phyloP scores from a whole-genome alignment of 1,284 basidiomycete genomes.

The Trametes versicolor region DNA sequence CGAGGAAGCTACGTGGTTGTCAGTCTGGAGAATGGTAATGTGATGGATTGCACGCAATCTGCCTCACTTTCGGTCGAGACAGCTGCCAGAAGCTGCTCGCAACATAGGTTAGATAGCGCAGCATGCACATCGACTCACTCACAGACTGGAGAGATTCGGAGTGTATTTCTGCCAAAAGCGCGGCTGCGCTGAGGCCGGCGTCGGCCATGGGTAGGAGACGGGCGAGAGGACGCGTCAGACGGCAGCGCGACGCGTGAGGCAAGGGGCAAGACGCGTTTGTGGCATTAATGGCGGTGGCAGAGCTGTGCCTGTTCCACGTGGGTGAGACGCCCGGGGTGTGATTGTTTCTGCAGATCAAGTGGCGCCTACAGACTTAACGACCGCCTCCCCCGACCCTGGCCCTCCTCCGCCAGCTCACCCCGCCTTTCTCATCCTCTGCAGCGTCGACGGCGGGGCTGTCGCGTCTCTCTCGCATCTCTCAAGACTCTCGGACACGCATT shows the following conservation, averaged over 20 bases:
- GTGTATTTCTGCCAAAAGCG: constrained; percentile 38
- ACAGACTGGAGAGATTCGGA: constrained; percentile 60
- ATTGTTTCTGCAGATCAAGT: constrained; percentile 34
- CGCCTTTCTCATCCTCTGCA: constrained; percentile 2
- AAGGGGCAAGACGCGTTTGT: constrained; percentile 20
- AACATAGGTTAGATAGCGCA: constrained; percentile 13
- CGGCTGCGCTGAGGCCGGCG: constrained; percentile 26
- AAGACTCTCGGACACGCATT: neutral
- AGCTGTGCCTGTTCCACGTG: constrained; percentile 21
- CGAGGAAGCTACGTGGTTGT: constrained; percentile 32
- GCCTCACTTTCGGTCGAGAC: constrained; percentile 45
- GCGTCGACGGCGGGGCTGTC: constrained; percentile 32
- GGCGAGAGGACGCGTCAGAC: neutral
- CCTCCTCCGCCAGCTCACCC: constrained; percentile 30
- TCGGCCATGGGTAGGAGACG: constrained; percentile 14
- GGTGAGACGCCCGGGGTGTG: constrained; percentile 25
- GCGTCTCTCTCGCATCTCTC: constrained; percentile 9
- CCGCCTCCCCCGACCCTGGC: constrained; percentile 12
- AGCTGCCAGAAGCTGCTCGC: constrained; percentile 48
- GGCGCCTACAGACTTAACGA: constrained; percentile 34
- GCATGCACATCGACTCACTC: constrained; percentile 27
- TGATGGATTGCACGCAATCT: constrained; percentile 2
- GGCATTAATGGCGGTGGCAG: constrained; percentile 8
- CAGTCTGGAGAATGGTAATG: constrained; percentile 2
- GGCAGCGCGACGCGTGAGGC: neutral